These are phyloP conservation scores for Didymella arachidicola DNA, from an alignment of 2,329 filamentous ascomycete species.

Conservation along the genomic window DNA sequence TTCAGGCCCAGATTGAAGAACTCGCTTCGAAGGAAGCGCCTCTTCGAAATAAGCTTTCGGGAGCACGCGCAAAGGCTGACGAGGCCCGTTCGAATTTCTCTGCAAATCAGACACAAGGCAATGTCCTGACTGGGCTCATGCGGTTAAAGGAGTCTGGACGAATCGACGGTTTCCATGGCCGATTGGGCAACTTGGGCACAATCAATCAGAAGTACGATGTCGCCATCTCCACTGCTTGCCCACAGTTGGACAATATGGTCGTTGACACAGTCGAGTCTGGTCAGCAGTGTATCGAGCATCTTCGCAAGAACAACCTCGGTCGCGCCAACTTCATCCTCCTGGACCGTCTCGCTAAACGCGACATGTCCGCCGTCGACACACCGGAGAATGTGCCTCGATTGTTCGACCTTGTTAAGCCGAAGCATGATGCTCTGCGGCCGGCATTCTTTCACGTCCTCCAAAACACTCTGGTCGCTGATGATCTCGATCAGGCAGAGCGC, in stretches of 20 bases:
- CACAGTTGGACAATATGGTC: slow-evolving; percentile 91
- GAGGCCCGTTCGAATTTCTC: slow-evolving; percentile 91
- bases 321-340: slow-evolving; percentile 97
- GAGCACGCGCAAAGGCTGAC: slow-evolving; percentile 91
- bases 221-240: slow-evolving; percentile 96
- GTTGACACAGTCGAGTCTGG: slow-evolving; percentile 95
- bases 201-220: slow-evolving; percentile 96
- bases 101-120: slow-evolving; percentile 89
- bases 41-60: slow-evolving; percentile 83
- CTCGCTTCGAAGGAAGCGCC: slow-evolving; percentile 80
- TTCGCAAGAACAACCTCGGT: slow-evolving; percentile 96
- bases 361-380: slow-evolving; percentile 81
- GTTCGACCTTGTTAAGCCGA: slow-evolving; percentile 90
- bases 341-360: slow-evolving; percentile 81
- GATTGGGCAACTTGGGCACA: slow-evolving; percentile 89
- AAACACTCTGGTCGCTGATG: slow-evolving; percentile 90
- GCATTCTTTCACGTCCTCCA: slow-evolving; percentile 96
- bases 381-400: slow-evolving; percentile 91
- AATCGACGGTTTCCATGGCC: slow-evolving; percentile 95
- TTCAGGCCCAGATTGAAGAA: slow-evolving; percentile 75
- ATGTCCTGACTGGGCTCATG: slow-evolving; percentile 90
- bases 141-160: slow-evolving; percentile 94
- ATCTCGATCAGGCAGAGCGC: slow-evolving; percentile 94
- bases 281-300: slow-evolving; percentile 97
- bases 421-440: slow-evolving; percentile 83